Conservation (phyloP, 257 asterid genomes). For the Solanum medicagineum region DNA sequence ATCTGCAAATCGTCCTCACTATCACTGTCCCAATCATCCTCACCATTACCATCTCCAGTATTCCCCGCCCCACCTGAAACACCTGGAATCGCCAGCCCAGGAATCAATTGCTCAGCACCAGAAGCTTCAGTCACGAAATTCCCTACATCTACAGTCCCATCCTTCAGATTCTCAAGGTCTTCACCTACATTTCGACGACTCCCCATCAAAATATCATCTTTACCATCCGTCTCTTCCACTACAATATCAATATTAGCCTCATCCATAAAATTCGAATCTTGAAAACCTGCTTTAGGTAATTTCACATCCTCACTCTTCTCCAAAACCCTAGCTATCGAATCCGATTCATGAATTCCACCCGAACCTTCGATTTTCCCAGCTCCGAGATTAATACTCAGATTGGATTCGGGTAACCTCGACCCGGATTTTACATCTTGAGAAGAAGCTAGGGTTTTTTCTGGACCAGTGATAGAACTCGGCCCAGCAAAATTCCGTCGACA, state of each 20-base stretch:
- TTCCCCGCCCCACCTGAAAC: conserved; percentile 31
- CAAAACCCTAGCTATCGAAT: conserved; percentile 37
- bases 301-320: conserved; percentile 30
- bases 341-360: conserved; percentile 12
- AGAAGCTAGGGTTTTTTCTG: conserved; percentile 15
- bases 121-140: conserved; percentile 11
- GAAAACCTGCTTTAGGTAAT: conserved; percentile 13
- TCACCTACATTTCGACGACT: conserved; percentile 16
- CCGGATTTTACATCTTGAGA: background rate
- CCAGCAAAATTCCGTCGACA: conserved; percentile 2
- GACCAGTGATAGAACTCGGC: conserved; percentile 12
- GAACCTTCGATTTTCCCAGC: background rate
- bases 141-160: conserved; percentile 5
- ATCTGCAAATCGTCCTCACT: conserved; percentile 75
- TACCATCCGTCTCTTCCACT: conserved; percentile 51
- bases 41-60: conserved; percentile 16
- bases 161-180: background rate
- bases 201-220: conserved; percentile 35
- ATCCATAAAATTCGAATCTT: conserved; percentile 33
- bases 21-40: conserved; percentile 61
- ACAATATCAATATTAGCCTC: conserved; percentile 46
- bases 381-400: conserved; percentile 16
- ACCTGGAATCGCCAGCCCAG: conserved; percentile 38
- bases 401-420: conserved; percentile 21
- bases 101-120: conserved; percentile 20